Evolutionary conservation across 2,329 filamentous ascomycete genomes (phyloP).

Genomic region (Calonectria pseudoturangicola): DNA sequence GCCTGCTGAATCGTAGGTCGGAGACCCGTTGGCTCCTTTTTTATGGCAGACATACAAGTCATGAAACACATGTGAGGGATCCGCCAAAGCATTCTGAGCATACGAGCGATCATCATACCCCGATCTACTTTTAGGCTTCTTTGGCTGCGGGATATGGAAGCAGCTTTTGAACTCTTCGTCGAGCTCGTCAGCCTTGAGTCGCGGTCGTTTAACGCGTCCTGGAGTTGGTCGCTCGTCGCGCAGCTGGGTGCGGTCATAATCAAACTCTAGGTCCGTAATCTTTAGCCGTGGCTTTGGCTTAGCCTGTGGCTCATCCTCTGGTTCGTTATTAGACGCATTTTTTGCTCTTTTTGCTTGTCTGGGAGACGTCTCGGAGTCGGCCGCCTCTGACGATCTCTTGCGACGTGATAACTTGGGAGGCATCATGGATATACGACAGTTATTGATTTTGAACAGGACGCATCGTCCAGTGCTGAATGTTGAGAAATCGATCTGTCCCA

Average conservation of each 20-base stretch:
- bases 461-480: too few species aligned
- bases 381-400: neutral
- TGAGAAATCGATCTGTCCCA: too few species aligned
- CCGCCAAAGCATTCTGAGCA: neutral
- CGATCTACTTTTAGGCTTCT: neutral
- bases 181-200: neutral
- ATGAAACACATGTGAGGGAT: conserved; percentile 26
- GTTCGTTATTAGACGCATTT: neutral
- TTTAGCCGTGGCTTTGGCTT: conserved; percentile 31
- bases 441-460: too few species aligned
- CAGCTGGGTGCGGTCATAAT: conserved; percentile 42
- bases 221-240: conserved; percentile 43
- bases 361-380: neutral
- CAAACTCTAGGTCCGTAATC: conserved; percentile 39
- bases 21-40: conserved; percentile 42
- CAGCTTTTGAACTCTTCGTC: conserved; percentile 39
- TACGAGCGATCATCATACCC: conserved; percentile 8
- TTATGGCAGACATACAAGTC: conserved; percentile 44
- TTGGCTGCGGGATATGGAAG: conserved; percentile 39
- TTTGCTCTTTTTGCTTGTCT: neutral
- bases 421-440: neutral
- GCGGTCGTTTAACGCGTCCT: conserved; percentile 39
- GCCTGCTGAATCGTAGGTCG: conserved; percentile 42
- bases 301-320: neutral
- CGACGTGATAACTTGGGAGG: neutral